phyloP scores from a whole-genome alignment of 305 asterid genomes.

The Rubia peregrina region DNA sequence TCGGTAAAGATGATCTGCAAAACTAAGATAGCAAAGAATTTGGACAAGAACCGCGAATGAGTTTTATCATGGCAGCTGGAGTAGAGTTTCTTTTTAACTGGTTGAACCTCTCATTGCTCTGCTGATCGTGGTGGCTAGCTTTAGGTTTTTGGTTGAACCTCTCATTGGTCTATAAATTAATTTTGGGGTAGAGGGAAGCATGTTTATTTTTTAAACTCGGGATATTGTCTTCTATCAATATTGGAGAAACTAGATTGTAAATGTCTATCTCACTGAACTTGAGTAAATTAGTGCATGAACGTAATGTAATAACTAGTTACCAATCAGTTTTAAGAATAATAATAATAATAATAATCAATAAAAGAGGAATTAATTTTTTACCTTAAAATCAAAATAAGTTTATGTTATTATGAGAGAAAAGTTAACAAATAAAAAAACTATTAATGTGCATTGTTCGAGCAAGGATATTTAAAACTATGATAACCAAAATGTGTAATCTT shows the following conservation, averaged over 20 bases:
- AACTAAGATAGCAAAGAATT: constrained; percentile 28
- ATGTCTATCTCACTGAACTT: neutral
- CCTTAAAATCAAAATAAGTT: too few species aligned
- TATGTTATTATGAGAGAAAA: too few species aligned
- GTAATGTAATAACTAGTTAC: too few species aligned
- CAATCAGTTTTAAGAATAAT: too few species aligned
- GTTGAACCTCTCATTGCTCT: neutral
- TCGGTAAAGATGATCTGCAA: constrained; percentile 85
- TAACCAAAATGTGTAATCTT: too few species aligned
- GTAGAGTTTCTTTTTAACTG: constrained; percentile 18
- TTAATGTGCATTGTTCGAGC: too few species aligned
- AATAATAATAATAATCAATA: too few species aligned
- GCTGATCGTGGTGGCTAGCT: neutral
- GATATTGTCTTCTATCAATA: constrained; percentile 2
- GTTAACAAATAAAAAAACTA: too few species aligned
- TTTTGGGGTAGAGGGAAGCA: constrained; percentile 13
- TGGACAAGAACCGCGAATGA: too few species aligned
- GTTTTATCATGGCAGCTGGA: constrained; percentile 9
- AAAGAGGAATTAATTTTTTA: too few species aligned
- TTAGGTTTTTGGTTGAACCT: neutral
- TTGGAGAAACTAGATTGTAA: constrained; percentile 14
- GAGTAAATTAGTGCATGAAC: too few species aligned
- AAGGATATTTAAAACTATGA: too few species aligned
- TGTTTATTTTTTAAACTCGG: constrained; percentile 2
- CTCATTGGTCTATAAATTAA: neutral